Percentiles rank a stretch among this genome's conserved stretches.
Evolutionary conservation across 139 green algal species (phyloP).

Genomic region (Mesotaenium endlicherianum): DNA sequence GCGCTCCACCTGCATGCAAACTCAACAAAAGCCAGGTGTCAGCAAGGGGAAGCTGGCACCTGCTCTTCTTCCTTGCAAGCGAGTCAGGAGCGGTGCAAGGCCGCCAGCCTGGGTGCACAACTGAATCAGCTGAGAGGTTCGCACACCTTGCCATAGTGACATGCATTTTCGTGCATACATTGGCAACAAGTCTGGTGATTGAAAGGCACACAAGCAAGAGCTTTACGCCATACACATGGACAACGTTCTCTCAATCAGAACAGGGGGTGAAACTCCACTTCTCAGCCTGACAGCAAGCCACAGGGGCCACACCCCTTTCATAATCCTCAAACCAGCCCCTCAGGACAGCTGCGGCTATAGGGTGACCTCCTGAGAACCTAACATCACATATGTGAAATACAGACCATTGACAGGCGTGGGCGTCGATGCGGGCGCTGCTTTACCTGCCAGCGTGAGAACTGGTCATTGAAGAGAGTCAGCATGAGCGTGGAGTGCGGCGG

Average conservation of each 20-base stretch:
- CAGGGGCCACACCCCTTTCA: too few species aligned
- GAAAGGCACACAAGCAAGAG: too few species aligned
- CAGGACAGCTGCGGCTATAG: not conserved
- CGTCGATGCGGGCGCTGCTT: not conserved
- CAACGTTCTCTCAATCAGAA: not conserved
- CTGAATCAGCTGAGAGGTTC: not conserved
- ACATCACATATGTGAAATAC: not conserved
- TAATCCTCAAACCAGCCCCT: not conserved
- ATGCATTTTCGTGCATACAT: not conserved
- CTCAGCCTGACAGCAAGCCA: too few species aligned
- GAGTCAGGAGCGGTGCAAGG: too few species aligned
- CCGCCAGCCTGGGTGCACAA: too few species aligned
- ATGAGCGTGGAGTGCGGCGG: not conserved
- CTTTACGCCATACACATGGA: too few species aligned
- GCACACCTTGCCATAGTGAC: not conserved
- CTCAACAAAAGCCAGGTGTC: constrained; percentile 39
- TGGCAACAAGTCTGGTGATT: not conserved
- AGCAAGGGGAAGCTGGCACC: too few species aligned
- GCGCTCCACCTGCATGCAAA: constrained; percentile 43
- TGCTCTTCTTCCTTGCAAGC: too few species aligned
- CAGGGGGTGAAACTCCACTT: too few species aligned
- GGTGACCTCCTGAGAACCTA: not conserved
- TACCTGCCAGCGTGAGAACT: not conserved
- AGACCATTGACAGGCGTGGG: not conserved
- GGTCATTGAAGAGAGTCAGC: not conserved